Percentiles rank a stretch among this genome's conserved stretches.
Evolutionary conservation across 768 basidiomycete species (phyloP).

Genomic region (Termitomyces sp.): DNA sequence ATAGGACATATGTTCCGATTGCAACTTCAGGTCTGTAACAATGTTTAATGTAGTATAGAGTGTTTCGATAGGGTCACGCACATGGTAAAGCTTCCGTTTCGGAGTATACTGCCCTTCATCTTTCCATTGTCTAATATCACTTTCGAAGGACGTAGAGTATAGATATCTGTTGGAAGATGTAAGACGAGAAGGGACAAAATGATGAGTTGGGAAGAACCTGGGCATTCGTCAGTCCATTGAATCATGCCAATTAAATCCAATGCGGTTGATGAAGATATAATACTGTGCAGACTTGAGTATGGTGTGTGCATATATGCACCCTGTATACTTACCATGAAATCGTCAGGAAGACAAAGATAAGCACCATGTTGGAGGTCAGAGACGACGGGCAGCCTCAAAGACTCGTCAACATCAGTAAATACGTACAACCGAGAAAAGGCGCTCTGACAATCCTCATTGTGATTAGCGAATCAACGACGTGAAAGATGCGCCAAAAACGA

Average conservation of each 20-base stretch:
- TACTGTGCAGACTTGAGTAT: constrained; percentile 6
- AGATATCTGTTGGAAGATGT: constrained; percentile 9
- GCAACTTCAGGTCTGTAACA: constrained; percentile 55
- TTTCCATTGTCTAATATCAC: constrained; percentile 58
- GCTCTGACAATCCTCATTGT: too few species aligned
- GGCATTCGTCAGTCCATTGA: constrained; percentile 68
- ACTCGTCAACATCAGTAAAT: constrained; percentile 15
- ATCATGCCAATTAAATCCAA: constrained; percentile 58
- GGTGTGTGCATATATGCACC: neutral
- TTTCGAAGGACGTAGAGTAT: constrained; percentile 47
- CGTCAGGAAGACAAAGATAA: constrained; percentile 17
- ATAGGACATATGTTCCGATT: constrained; percentile 65
- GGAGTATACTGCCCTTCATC: constrained; percentile 45
- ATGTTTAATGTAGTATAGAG: neutral
- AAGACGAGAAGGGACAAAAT: neutral
- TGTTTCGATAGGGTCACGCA: constrained; percentile 25
- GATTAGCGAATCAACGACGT: neutral
- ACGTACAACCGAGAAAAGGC: neutral
- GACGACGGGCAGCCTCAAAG: too few species aligned
- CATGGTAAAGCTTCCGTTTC: constrained; percentile 65
- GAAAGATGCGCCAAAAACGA: constrained; percentile 85
- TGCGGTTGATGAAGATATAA: constrained; percentile 29
- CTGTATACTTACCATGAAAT: constrained; percentile 21
- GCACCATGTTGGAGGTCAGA: constrained; percentile 4
- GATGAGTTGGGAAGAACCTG: constrained; percentile 29